A percentile compares a stretch with the other conserved stretches of the same genome.
Evolutionary conservation across 108 stramenopile genomes (phyloP).

Genomic region (Nitzschia sp.): DNA sequence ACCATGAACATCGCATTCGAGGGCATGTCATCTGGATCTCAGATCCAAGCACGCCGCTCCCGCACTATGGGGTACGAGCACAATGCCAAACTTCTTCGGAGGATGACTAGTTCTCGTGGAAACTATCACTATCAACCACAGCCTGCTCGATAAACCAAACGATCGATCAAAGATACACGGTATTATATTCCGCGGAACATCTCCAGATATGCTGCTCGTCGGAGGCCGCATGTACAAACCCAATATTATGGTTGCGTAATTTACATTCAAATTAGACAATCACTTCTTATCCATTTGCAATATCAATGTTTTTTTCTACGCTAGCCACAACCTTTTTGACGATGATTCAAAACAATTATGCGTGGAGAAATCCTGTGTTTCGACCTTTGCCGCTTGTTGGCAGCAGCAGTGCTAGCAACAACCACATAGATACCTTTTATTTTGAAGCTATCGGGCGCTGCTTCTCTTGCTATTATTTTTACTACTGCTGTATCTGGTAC

Average conservation of each 20-base stretch:
- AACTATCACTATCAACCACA: conserved; percentile 13
- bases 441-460: too few relatives aligned
- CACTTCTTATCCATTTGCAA: not conserved
- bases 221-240: not conserved
- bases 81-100: conserved; percentile 27
- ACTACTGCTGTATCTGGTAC: too few relatives aligned
- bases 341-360: too few relatives aligned
- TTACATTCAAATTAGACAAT: conserved; percentile 3
- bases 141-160: not conserved
- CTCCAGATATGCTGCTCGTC: not conserved
- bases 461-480: too few relatives aligned
- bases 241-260: not conserved
- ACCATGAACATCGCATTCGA: conserved; percentile 30
- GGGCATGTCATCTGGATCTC: conserved; percentile 29
- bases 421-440: too few relatives aligned
- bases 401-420: too few relatives aligned
- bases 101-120: conserved; percentile 17
- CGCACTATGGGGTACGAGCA: conserved; percentile 13
- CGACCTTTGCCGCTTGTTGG: too few relatives aligned
- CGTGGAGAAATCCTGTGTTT: too few relatives aligned
- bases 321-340: too few relatives aligned
- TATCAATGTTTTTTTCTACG: too few relatives aligned
- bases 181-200: not conserved
- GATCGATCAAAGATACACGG: not conserved
- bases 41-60: conserved; percentile 20